Evolutionary conservation across 305 asterid species (phyloP), one percentile per base, ranked within the genome.

Genomic region (Nicotiana rustica): DNA sequence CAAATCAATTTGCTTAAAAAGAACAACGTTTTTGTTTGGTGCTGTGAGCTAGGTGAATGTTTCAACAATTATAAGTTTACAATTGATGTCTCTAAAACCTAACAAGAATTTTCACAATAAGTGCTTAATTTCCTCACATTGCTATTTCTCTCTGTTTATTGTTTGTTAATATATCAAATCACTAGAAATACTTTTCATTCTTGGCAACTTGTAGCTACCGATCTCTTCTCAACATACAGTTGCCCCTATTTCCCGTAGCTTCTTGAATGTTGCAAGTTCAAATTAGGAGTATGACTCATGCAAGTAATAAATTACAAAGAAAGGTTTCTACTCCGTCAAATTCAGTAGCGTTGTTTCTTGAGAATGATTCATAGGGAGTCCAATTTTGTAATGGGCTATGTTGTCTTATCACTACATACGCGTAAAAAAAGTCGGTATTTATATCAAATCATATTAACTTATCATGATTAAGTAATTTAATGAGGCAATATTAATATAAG

Each of bases 41-140:
- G 21, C 25, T 2, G 44, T 7, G 31, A 59, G 65, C 65, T 21
- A 49, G 41, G 25, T 73, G 44, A 9, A 10, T 7, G 61, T 71
- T 71, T 13, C 79, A 21, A 47, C 41, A 71, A 71, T 71, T 59
- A 13, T 1, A 59, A 71, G 18, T 44, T 44, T 0, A 71, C 36
- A 71, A 71, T 44, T 71, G 78, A 10, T 41, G 59, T 69, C 9
- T 25, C 35, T 18, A 70, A 9, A 69, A 41, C 59, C 76, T 68
- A 68, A 68, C 31, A n/a, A 68, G 55, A 68, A 38, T 35, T 36
- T 36, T 68, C 56, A 17, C 17, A 9, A 38, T 69, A 0, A 5
- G 35, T 70, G 78, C 18, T 56, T 56, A 10, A 10, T 70, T 18
- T 71, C 38, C 47, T 13, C 38, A 21, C 62, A 13, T 59, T 71